Base-by-base conservation (phyloP, 306 rosid species). In the Vicia sativa region DNA sequence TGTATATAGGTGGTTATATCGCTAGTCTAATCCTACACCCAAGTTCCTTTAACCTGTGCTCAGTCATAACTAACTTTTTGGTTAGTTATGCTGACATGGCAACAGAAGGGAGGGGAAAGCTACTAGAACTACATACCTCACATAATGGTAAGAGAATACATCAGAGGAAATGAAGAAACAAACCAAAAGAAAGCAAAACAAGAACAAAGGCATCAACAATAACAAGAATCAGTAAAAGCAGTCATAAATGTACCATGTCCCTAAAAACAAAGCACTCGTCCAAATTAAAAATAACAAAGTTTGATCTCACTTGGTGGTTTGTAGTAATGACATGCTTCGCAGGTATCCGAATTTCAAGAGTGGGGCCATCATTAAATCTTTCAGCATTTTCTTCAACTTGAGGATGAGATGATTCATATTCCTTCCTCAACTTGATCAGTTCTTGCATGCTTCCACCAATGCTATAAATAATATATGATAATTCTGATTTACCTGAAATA, bases 381-480 rank as follows among this genome's bases (percentile, higher is more conserved):
- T 89, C 92, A 54, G 76, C 79, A 64, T 53, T 81, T 62, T 86
- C 85, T 63, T 87, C 96, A 52, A 71, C 31, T 65, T 80, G 93
- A 18, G 86, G 81, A 50, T 80, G 96, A 10, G 86, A 84, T 62
- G 79, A 78, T 73, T 81, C 95, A 73, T 81, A 75, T 44, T 86
- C 96, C 79, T 79, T 82, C 96, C 98, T 90, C 82, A 92, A 77
- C 84, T 86, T 92, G 50, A 83, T 82, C 80, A 92, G 72, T 63
- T 87, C 96, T 90, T 86, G 96, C 98, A 92, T 82, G 80, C 96
- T 90, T 77, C 90, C 98, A 25, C 98, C 98, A 71, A 87, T 93
- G 84, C 82, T 92, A 79, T 92, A 92, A 62, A 86, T 67, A 72
- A 87, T 86, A 60, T 86, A 83, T 12, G 95, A 76, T 50, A 84